Base-by-base conservation (phyloP, 495 filamentous ascomycete species). In the Lichenothelia convexa region DNA sequence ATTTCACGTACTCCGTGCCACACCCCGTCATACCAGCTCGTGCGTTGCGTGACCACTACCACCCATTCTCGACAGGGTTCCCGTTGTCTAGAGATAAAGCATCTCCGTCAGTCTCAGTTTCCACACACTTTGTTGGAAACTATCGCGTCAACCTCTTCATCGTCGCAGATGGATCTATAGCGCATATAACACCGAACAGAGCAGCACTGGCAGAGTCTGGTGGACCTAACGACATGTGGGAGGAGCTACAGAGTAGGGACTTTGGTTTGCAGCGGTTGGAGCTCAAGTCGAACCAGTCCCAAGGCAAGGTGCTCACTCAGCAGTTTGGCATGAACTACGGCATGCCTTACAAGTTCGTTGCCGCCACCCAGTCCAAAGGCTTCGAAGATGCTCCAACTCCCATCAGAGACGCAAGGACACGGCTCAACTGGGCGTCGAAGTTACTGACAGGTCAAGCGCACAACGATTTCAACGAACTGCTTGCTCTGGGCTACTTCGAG, bases 331-430 rank as follows among this genome's bases (percentile, higher is more conserved):
- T 40, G 20, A 47, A 47, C 21, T 43, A 84, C 73, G 84, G 84
- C 0, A 78, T 80, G 35, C 75, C 74, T 0, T 92, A 93, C 49
- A 86, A 91, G 42, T 92, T 75, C 43, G 67, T 80, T 9, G 79
- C 82, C 1, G 55, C 65, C 4, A 73, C 81, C 2, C 57, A 71
- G 7, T 77, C 75, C 0, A 69, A 54, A 30, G 59, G 57, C 2
- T 86, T 92, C 38, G 46, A 56, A 2, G 63, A 75, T 12, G 76
- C 80, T 0, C 70, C 70, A 0, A 39, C 53, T 5, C 57, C 61
- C 0, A 61, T 92, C 4, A 57, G 69, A 18, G 60, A 60, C 16
- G 64, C 67, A 1, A 51, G 82, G 3, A 61, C 71, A 5, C 64
- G 75, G 19, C 47, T 86, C 35, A 69, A 63, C 11, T 85, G 79